These are phyloP conservation scores for Coemansia sp. DNA, from an alignment of 192 early-diverging fungal species.

Conservation along the genomic window DNA sequence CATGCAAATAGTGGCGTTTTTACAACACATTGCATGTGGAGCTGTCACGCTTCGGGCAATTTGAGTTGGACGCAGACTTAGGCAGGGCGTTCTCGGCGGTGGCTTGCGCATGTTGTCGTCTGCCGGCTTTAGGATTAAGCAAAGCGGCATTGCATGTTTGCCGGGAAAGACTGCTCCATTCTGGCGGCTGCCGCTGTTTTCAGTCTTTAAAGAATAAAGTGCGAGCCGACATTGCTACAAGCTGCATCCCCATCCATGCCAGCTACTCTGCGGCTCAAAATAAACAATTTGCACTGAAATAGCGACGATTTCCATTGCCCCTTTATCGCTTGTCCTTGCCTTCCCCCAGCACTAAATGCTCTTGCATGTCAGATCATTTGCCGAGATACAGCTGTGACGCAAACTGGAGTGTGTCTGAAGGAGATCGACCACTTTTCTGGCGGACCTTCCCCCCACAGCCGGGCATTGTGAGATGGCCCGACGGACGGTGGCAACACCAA, in stretches of 20 bases:
- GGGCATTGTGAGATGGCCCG: conserved; percentile 2
- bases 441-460: background rate
- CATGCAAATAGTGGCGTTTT: background rate
- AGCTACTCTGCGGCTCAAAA: background rate
- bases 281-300: conserved; percentile 5
- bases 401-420: background rate
- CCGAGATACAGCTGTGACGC: background rate
- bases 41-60: background rate
- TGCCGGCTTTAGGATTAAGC: background rate
- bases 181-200: background rate
- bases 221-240: background rate
- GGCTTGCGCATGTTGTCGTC: background rate
- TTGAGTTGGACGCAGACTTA: background rate
- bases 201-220: background rate
- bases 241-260: background rate
- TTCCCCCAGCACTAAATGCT: background rate
- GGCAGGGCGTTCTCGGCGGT: background rate
- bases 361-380: conserved; percentile 1
- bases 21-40: background rate
- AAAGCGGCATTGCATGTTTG: conserved; percentile 2
- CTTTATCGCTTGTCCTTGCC: background rate
- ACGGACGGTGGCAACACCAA: background rate
- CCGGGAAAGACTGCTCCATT: background rate
- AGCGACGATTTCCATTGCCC: background rate
- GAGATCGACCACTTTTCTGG: background rate